These are phyloP conservation scores for Pseudoscleropodium purum DNA, from an alignment of 225 moss, liverwort and hornwort species.

Conservation along the genomic window DNA sequence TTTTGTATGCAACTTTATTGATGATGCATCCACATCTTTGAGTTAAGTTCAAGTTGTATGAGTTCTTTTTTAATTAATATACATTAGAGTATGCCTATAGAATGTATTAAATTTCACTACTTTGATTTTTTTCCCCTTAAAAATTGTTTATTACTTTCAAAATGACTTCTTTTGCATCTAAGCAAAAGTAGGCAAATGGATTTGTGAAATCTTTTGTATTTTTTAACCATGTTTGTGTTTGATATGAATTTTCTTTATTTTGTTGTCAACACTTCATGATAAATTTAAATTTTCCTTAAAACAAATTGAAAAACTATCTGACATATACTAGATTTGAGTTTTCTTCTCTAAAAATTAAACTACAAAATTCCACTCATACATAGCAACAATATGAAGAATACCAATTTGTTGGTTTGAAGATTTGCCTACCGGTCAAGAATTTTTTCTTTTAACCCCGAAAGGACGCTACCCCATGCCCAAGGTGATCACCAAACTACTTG, in stretches of 20 bases:
- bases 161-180: not conserved
- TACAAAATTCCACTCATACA: not conserved
- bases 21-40: not conserved
- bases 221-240: not conserved
- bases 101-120: not conserved
- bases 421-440: not conserved
- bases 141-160: not conserved
- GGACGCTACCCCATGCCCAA: not conserved
- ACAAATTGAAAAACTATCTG: not conserved
- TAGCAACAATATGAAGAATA: no score
- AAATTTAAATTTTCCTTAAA: not conserved
- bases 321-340: not conserved
- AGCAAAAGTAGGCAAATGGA: fast-evolving
- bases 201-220: not conserved
- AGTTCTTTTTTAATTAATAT: not conserved
- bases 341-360: not conserved
- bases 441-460: fast-evolving
- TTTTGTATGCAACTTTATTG: not conserved
- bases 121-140: not conserved
- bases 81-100: not conserved
- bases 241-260: not conserved
- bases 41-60: not conserved
- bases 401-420: fast-evolving
- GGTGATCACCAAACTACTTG: not conserved
- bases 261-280: no score